Evolutionary conservation across 805 yeast genomes (phyloP), one percentile per base, ranked within the genome.

Genomic region (Pichia nakasei): DNA sequence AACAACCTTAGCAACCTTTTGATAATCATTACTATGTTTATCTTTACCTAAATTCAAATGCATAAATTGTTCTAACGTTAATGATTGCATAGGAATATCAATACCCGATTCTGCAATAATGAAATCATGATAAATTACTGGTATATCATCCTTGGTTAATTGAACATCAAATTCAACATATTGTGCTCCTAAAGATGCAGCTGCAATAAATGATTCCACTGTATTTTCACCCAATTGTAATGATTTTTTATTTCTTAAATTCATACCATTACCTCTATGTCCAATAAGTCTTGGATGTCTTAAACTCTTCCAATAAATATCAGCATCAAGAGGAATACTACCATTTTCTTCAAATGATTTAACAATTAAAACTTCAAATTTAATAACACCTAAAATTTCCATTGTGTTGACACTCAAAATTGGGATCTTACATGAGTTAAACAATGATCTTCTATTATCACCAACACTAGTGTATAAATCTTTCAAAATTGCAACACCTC

Each of bases 151-250:
- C 58, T 88, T 87, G 15, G 97, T 91, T 52, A 91, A 68, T 59
- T 91, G 97, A 38, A 91, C 97, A 63, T 91, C 97, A 60, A 91
- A 91, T 64, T 91, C 97, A 42, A 91, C 97, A 57, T 91, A 91
- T 3, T 95, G 82, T 1, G 97, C 97, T 35, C 97, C 97, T 51
- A 91, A 68, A 2, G 95, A 87, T 0, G 97, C 95, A 0, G 97
- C 97, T 12, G 96, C 95, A 58, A 91, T 84, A 55, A 91, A 91
- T 0, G 95, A 85, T 55, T 91, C 96, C 19, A 91, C 83, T 0
- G 97, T 91, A 60, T 91, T 91, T 57, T 91, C 97, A 35, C 97
- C 97, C 48, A 91, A 71, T 63, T 91, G 97, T 56, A 91, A 71
- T 4, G 95, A 84, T 49, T 77, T 80, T 38, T 81, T 73, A 36